Evolutionary conservation across 192 early-diverging fungal genomes (phyloP).

Genomic region (Tieghemiomyces parasiticus): DNA sequence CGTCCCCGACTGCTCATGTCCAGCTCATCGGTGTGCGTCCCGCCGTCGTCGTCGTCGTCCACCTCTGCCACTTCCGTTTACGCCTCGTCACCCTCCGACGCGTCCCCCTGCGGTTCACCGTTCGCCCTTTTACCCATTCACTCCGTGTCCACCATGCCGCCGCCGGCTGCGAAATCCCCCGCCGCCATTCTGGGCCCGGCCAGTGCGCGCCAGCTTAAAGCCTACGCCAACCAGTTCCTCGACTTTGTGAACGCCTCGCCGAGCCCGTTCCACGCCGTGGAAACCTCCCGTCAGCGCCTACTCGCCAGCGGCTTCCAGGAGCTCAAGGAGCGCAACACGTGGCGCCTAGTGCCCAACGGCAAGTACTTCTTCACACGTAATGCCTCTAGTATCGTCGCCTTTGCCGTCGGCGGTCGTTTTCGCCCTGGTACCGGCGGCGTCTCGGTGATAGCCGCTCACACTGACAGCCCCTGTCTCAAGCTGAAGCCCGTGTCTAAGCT

Average conservation of each 20-base stretch:
- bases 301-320: constrained; percentile 65
- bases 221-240: constrained; percentile 42
- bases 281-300: constrained; percentile 56
- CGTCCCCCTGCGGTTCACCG: too few species aligned
- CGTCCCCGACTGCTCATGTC: too few species aligned
- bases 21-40: too few species aligned
- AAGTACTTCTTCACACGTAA: constrained; percentile 98
- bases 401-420: constrained; percentile 84
- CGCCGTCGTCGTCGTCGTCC: too few species aligned
- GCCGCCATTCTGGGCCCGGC: not conserved
- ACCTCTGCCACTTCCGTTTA: too few species aligned
- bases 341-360: constrained; percentile 61
- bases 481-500: constrained; percentile 94
- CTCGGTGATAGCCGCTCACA: constrained; percentile 87
- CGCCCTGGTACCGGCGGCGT: constrained; percentile 72
- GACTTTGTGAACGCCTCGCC: constrained; percentile 84
- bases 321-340: constrained; percentile 80
- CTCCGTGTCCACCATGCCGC: not conserved
- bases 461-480: constrained; percentile 94
- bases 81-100: too few species aligned
- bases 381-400: constrained; percentile 71
- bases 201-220: not conserved
- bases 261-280: constrained; percentile 94
- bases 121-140: too few species aligned
- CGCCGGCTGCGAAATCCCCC: not conserved